These are phyloP conservation scores for Aspergillus calidoustus DNA, from an alignment of 2,329 filamentous ascomycete genomes.

Conservation along the genomic window DNA sequence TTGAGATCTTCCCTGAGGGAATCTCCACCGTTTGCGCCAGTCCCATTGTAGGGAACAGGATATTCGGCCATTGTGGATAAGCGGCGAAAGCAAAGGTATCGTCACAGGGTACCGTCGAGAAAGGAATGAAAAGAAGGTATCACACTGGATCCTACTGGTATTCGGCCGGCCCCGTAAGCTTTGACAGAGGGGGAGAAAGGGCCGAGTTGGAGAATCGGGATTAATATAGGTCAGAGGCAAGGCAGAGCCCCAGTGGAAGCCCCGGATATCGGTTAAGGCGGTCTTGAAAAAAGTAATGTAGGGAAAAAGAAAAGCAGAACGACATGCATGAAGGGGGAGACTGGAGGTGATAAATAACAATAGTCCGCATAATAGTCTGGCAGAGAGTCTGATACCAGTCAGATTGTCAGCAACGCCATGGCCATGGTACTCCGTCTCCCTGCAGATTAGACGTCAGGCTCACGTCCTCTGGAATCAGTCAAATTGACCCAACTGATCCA, in stretches of 20 bases:
- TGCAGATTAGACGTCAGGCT: constrained; percentile 16
- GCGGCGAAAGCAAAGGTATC: constrained; percentile 1
- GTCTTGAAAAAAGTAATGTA: constrained; percentile 11
- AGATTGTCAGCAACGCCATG: constrained; percentile 16
- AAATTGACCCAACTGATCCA: constrained; percentile 26
- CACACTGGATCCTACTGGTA: constrained; percentile 17
- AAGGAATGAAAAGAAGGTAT: constrained; percentile 18
- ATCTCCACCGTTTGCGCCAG: constrained; percentile 61
- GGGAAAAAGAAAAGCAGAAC: constrained; percentile 17
- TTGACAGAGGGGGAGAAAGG: background rate
- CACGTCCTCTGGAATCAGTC: constrained; percentile 1
- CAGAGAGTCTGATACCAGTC: constrained; percentile 22
- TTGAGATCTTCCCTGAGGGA: constrained; percentile 74
- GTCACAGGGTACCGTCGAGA: constrained; percentile 11
- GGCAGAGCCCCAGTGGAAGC: constrained; percentile 2
- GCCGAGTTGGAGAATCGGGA: background rate
- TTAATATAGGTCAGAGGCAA: constrained; percentile 11
- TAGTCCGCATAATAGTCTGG: constrained; percentile 21
- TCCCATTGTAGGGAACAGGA: constrained; percentile 63
- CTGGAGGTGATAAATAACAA: constrained; percentile 23
- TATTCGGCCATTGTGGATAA: constrained; percentile 38
- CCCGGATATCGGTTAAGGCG: constrained; percentile 1
- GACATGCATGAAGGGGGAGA: constrained; percentile 13
- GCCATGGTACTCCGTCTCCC: constrained; percentile 19
- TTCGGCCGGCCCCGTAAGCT: constrained; percentile 10